Percentiles rank a stretch among this genome's conserved stretches.
Conservation (phyloP, 2,329 filamentous ascomycete species). For the Aspergillus piperis region DNA sequence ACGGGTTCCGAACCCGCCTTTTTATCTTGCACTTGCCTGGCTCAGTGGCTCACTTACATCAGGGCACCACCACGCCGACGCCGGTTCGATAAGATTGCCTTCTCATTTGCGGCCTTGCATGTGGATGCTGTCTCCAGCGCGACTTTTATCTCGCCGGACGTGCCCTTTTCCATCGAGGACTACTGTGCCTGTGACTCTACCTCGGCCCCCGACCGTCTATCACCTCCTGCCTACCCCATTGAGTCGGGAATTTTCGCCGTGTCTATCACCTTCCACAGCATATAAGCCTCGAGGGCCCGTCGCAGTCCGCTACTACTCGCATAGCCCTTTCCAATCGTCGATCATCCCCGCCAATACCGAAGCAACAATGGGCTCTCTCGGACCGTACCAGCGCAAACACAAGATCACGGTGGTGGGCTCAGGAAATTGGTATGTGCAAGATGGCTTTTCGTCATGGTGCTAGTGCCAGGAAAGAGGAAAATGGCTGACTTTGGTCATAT, state of each 20-base stretch:
- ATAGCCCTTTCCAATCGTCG: slow-evolving; percentile 17
- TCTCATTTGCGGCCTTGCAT: slow-evolving; percentile 13
- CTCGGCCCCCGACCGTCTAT: slow-evolving; percentile 32
- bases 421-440: slow-evolving; percentile 76
- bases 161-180: slow-evolving; percentile 26
- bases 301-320: slow-evolving; percentile 12
- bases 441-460: neutral
- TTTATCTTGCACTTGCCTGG: slow-evolving; percentile 11
- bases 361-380: slow-evolving; percentile 36
- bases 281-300: slow-evolving; percentile 21
- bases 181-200: slow-evolving; percentile 23
- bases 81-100: neutral
- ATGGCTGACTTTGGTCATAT: slow-evolving; percentile 50
- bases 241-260: slow-evolving; percentile 10
- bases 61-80: slow-evolving; percentile 15
- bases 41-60: slow-evolving; percentile 14
- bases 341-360: neutral
- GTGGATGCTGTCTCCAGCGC: slow-evolving; percentile 25
- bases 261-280: slow-evolving; percentile 19
- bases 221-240: slow-evolving; percentile 24
- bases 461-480: no score
- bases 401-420: slow-evolving; percentile 79
- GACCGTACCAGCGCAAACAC: slow-evolving; percentile 38
- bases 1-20: slow-evolving; percentile 22
- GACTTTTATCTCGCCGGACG: slow-evolving; percentile 24